Evolutionary conservation across 371 early-diverging fungal species (phyloP), one percentile per base, ranked within the genome.

Genomic region (Mucor irregularis): DNA sequence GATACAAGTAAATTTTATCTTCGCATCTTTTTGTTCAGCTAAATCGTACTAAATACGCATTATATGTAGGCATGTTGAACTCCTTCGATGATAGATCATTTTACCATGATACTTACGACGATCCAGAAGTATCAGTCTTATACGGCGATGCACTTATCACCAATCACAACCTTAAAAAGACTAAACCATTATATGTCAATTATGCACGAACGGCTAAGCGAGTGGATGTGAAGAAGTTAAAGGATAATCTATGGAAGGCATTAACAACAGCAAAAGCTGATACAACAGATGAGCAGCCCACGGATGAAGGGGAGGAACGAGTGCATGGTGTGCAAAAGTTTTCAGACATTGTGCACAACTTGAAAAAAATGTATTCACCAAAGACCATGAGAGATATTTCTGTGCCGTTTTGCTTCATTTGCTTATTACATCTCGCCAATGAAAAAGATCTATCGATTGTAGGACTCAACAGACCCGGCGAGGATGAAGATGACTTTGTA

Each of bases 351-450:
- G 76, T 95, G 13, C 64, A 81, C 24, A 76, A 78, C 19, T 76
- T 96, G 22, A 81, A 81, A 56, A 75, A 73, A 37, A 60, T 88
- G 56, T 95, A 96, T 65, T 73, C 90, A n/a, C 76, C 78, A 25
- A 85, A 91, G 43, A 84, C 84, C 50, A 77, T 90, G 62, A 78
- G 84, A 54, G 97, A 97, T 48, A 92, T 98, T 33, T 95, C 97
- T 2, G 90, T 94, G 6, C 88, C 96, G 4, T 98, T 91, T 66
- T 96, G 96, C 70, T 98, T 98, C 66, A 97, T 98, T 46, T 95
- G 97, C 63, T 71, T 98, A 48, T 72, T 98, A 53, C 98, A 98
- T 81, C 68, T 98, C 47, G 97, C 97, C 19, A 97, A 97, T 68
- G 98, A 97, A 73, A 87, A 90, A 64, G 85, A 87, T 54, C 74